Base-by-base conservation (phyloP, 1,284 basidiomycete species). In the Rhodotorula sp. region DNA sequence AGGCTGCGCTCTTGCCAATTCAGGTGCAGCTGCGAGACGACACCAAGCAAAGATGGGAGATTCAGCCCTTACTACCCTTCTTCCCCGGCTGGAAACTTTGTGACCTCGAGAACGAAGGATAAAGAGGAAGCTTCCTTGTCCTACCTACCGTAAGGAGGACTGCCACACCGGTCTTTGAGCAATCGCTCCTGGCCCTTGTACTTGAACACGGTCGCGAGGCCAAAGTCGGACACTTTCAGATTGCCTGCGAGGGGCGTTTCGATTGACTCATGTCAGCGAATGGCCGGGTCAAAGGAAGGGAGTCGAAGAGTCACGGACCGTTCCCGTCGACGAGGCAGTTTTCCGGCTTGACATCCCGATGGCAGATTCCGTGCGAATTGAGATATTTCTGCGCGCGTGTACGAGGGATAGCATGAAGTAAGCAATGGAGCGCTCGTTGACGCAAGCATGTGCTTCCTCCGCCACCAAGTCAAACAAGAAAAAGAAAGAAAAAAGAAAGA, bases 161-260 rank as follows among this genome's bases (percentile, higher is more conserved):
- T 97, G 0, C 97, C 95, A 78, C 95, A 98, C 58, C 90, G 83
- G 73, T 94, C 93, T 2, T 85, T 88, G 59, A 97, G 82, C 23
- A 87, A 87, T 73, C 89, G 86, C 23, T 91, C 91, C 28, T 89
- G 87, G 49, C 92, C 92, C 77, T 95, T 95, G 78, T 95, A 88
- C 78, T 88, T 90, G 83, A 89, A 99, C 0, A 98, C 93, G 0
- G 92, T 88, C 48, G 92, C 95, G 2, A 99, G 85, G 0, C 97
- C 97, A 81, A 98, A 99, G 79, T 99, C 95, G 1, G 92, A 91
- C 62, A 99, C 90, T 80, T 98, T 97, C 77, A 98, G 86, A 38
- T 84, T 83, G 2, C 83, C 79, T 77, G 61, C 31, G 23, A 8
- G 49, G 38, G 23, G 6, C 49, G 19, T 43, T 43, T 43, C 49